These are phyloP conservation scores for Colletotrichum echinochloae DNA, from an alignment of 2,329 filamentous ascomycete species.

Conservation along the genomic window DNA sequence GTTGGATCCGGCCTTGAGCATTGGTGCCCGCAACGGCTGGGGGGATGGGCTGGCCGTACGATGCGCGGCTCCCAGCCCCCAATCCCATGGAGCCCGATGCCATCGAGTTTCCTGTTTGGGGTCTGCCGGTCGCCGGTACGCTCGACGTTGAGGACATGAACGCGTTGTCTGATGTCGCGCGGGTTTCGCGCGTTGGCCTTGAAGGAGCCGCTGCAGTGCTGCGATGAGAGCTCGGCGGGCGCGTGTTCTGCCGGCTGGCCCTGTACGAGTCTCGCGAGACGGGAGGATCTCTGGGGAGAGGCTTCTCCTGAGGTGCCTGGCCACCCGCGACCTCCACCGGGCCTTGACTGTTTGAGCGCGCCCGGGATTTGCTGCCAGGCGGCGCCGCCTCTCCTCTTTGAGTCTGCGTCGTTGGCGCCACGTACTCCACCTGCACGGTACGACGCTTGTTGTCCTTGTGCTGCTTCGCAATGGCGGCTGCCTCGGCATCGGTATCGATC, in stretches of 20 bases:
- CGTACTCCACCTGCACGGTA: slow-evolving; percentile 98
- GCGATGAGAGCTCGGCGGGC: slow-evolving; percentile 63
- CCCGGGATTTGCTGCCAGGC: slow-evolving; percentile 47
- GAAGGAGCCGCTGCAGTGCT: slow-evolving; percentile 52
- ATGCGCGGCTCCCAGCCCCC: slow-evolving; percentile 66
- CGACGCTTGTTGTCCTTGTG: slow-evolving; percentile 91
- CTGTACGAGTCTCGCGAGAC: slow-evolving; percentile 59
- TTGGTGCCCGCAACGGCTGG: slow-evolving; percentile 90
- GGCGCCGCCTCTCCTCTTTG: slow-evolving; percentile 68
- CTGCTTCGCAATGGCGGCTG: slow-evolving; percentile 63
- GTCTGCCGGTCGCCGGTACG: slow-evolving; percentile 65
- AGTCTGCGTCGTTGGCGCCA: slow-evolving; percentile 89
- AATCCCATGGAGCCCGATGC: slow-evolving; percentile 76
- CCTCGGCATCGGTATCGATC: slow-evolving; percentile 74
- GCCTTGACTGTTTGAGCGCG: slow-evolving; percentile 66
- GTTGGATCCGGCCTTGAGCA: slow-evolving; percentile 89
- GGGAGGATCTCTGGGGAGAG: slow-evolving; percentile 69
- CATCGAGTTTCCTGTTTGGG: slow-evolving; percentile 86
- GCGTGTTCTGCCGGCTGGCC: slow-evolving; percentile 51
- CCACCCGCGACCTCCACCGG: slow-evolving; percentile 57
- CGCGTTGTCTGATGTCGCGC: slow-evolving; percentile 65
- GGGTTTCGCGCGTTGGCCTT: slow-evolving; percentile 63
- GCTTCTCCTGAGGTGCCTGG: slow-evolving; percentile 62
- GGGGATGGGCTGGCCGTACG: slow-evolving; percentile 89
- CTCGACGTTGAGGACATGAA: slow-evolving; percentile 65